Percentiles rank a stretch among this genome's conserved stretches.
Evolutionary conservation across 202 grass and related monocot genomes (phyloP).

Genomic region (Alloteropsis angusta): DNA sequence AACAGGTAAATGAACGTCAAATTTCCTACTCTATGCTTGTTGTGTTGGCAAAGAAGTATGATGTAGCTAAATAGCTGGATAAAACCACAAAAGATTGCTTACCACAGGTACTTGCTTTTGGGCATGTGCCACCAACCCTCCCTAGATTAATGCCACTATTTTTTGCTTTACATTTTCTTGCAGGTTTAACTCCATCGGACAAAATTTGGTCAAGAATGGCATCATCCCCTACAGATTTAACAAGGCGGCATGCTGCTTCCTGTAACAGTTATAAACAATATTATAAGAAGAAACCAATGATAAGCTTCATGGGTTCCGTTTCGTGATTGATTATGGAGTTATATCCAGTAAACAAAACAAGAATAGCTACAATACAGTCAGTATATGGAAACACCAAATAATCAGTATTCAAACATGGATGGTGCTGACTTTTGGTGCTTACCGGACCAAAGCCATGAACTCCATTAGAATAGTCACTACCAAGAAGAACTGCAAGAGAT

Average conservation of each 20-base stretch:
- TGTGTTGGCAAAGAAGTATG: neutral
- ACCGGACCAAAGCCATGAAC: slow-evolving; percentile 74
- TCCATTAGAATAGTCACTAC: slow-evolving; percentile 82
- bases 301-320: neutral
- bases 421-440: slow-evolving; percentile 26
- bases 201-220: slow-evolving; percentile 68
- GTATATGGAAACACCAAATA: neutral
- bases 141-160: slow-evolving; percentile 21
- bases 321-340: neutral
- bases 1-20: neutral
- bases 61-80: neutral
- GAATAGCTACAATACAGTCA: slow-evolving; percentile 20
- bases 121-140: slow-evolving; percentile 36
- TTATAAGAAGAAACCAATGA: slow-evolving; percentile 4
- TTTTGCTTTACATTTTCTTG: slow-evolving; percentile 62
- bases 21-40: neutral
- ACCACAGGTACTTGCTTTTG: slow-evolving; percentile 38
- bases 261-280: slow-evolving; percentile 37
- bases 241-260: slow-evolving; percentile 79
- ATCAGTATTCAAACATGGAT: neutral
- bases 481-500: slow-evolving; percentile 85
- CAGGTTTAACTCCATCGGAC: slow-evolving; percentile 49
- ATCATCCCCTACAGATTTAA: slow-evolving; percentile 75
- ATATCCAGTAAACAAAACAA: slow-evolving; percentile 11
- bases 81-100: neutral